phyloP scores from a whole-genome alignment of 768 basidiomycete genomes.

The Suillus discolor region DNA sequence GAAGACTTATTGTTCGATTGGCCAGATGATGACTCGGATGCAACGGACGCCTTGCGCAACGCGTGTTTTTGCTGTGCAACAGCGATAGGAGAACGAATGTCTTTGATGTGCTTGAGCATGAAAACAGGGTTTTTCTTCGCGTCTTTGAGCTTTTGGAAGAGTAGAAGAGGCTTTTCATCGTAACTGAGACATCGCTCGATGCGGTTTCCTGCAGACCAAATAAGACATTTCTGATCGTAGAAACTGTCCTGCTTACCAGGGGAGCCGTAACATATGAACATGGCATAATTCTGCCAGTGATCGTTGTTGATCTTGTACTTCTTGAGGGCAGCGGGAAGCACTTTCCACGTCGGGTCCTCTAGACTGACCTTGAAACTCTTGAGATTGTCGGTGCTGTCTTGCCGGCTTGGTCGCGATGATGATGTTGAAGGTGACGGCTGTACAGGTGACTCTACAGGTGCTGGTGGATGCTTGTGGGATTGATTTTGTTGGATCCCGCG shows the following conservation, averaged over 20 bases:
- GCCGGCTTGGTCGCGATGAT: conserved; percentile 42
- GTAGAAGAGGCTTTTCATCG: conserved; percentile 94
- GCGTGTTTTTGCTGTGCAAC: conserved; percentile 97
- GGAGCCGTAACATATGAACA: conserved; percentile 98
- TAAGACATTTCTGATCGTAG: neutral
- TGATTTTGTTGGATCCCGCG: conserved; percentile 29
- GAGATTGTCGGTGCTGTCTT: conserved; percentile 73
- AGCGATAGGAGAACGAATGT: conserved; percentile 95
- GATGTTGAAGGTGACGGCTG: conserved; percentile 27
- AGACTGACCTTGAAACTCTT: conserved; percentile 97
- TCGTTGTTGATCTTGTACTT: conserved; percentile 99
- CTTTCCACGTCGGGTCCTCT: conserved; percentile 99
- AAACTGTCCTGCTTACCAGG: conserved; percentile 56
- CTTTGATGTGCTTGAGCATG: conserved; percentile 93
- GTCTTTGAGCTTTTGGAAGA: conserved; percentile 98
- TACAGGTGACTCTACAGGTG: conserved; percentile 32
- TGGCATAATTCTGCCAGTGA: conserved; percentile 98
- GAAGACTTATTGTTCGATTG: conserved; percentile 26
- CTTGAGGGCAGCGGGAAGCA: conserved; percentile 95
- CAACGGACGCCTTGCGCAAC: conserved; percentile 70
- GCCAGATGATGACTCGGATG: conserved; percentile 27
- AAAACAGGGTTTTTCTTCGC: conserved; percentile 98
- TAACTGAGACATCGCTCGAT: conserved; percentile 95
- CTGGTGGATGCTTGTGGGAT: conserved; percentile 36
- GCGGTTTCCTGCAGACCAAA: conserved; percentile 53